phyloP scores from a whole-genome alignment of 257 asterid genomes.

The Salvia rosmarinus region DNA sequence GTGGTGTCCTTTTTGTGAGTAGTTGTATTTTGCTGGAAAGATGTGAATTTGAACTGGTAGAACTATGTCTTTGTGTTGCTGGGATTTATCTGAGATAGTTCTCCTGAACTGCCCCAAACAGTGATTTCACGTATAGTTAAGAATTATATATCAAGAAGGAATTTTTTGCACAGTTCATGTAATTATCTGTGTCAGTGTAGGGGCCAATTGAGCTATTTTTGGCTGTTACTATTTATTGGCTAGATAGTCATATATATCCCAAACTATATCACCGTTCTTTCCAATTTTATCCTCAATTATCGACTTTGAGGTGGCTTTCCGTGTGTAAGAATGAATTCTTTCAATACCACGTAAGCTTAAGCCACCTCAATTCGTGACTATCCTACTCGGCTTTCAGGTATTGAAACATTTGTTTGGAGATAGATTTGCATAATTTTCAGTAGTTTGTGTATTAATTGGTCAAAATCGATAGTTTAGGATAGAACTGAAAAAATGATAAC shows the following conservation, averaged over 20 bases:
- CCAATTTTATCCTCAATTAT: too few species aligned
- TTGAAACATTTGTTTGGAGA: too few species aligned
- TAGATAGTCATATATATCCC: too few species aligned
- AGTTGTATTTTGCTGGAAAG: slow-evolving; percentile 3
- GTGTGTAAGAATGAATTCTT: too few species aligned
- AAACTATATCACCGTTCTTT: too few species aligned
- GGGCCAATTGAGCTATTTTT: slow-evolving; percentile 5
- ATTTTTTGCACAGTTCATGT: not conserved
- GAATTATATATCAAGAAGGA: not conserved
- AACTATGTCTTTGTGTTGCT: not conserved
- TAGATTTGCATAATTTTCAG: not conserved
- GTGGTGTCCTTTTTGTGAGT: not conserved
- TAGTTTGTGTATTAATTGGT: not conserved
- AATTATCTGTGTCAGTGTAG: not conserved
- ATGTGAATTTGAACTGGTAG: not conserved
- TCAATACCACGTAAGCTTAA: too few species aligned
- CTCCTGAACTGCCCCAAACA: not conserved
- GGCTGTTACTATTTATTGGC: not conserved
- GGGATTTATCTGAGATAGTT: not conserved
- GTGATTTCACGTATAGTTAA: not conserved
- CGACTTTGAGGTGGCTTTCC: too few species aligned
- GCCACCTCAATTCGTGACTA: too few species aligned
- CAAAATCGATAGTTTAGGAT: too few species aligned
- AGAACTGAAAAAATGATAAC: too few species aligned
- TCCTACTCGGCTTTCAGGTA: too few species aligned